These are phyloP conservation scores for Scedosporium apiospermum DNA, from an alignment of 2,329 filamentous ascomycete species.

Conservation along the genomic window DNA sequence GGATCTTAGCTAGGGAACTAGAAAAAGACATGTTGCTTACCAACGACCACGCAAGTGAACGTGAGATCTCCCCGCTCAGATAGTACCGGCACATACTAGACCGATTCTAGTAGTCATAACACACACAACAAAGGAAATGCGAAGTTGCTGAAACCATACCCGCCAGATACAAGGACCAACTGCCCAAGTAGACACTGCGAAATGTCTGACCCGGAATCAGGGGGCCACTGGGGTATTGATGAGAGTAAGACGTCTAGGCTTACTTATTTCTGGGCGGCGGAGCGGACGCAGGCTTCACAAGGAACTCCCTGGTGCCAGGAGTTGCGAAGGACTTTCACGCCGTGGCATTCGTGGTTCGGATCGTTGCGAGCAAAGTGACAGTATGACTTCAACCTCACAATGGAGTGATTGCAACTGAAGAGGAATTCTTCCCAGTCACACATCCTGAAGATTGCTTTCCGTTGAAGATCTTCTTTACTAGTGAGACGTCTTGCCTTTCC, in stretches of 20 bases:
- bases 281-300: conserved; percentile 37
- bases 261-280: background rate
- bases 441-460: conserved; percentile 33
- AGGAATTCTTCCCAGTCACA: conserved; percentile 63
- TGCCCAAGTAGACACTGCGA: too few species aligned
- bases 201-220: too few species aligned
- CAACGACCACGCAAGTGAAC: too few species aligned
- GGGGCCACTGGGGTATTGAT: background rate
- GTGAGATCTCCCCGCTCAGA: too few species aligned
- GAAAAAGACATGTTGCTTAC: too few species aligned
- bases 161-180: too few species aligned
- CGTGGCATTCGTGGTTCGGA: conserved; percentile 57
- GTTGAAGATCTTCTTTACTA: background rate
- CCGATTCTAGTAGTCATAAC: too few species aligned
- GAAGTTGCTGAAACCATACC: too few species aligned
- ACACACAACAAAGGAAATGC: too few species aligned
- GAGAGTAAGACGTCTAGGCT: background rate
- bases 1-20: too few species aligned
- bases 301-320: conserved; percentile 46
- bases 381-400: conserved; percentile 52
- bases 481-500: too few species aligned
- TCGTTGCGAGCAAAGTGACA: conserved; percentile 71
- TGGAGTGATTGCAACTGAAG: conserved; percentile 55
- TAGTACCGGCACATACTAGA: too few species aligned
- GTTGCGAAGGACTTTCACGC: conserved; percentile 55